These are phyloP conservation scores for Aspergillus pseudotamarii DNA, from an alignment of 2,329 filamentous ascomycete genomes.

Conservation along the genomic window DNA sequence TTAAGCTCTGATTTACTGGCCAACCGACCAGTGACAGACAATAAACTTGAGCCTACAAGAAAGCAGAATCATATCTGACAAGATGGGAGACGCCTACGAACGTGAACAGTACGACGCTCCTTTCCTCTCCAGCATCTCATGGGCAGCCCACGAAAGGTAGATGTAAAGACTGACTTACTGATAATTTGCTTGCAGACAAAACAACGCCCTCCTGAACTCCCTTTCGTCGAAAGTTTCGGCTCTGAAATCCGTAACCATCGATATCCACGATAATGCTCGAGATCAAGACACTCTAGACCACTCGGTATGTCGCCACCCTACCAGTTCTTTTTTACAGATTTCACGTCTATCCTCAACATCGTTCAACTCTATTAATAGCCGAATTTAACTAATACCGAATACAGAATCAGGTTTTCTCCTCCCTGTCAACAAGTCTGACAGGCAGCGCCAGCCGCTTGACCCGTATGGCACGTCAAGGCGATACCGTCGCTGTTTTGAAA, in stretches of 20 bases:
- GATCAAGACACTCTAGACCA: conserved; percentile 86
- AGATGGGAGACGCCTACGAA: conserved; percentile 77
- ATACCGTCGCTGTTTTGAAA: conserved; percentile 89
- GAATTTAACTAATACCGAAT: background rate
- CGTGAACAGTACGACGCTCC: conserved; percentile 62
- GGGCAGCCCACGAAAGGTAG: background rate
- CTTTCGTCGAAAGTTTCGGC: conserved; percentile 89
- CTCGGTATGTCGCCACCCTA: conserved; percentile 62
- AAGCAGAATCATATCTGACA: conserved; percentile 12
- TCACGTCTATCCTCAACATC: background rate
- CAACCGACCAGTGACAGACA: background rate
- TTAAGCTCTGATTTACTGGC: background rate
- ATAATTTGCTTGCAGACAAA: conserved; percentile 62
- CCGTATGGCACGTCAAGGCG: conserved; percentile 87
- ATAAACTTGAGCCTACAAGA: background rate
- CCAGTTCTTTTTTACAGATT: background rate
- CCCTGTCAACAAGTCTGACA: conserved; percentile 79
- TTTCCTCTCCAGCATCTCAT: background rate
- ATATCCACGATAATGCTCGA: conserved; percentile 96
- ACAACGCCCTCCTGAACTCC: conserved; percentile 91
- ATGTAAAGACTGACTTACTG: background rate
- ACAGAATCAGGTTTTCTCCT: conserved; percentile 87
- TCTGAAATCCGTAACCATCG: conserved; percentile 88
- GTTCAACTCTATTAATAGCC: background rate
- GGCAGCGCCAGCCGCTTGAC: conserved; percentile 80